phyloP scores from a whole-genome alignment of 2,329 filamentous ascomycete species.

The Anisogramma anomala region DNA sequence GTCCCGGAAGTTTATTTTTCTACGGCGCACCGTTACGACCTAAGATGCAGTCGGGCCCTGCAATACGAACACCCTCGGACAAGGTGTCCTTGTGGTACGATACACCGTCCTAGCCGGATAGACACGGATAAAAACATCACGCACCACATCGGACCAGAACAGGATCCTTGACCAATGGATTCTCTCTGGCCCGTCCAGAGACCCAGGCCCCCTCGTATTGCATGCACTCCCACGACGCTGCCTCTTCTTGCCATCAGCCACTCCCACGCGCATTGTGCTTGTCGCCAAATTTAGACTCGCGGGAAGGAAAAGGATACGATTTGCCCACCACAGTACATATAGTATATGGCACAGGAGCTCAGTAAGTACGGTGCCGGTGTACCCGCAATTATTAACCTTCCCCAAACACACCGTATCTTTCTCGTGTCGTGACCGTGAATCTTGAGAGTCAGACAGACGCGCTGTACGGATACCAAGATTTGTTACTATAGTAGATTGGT shows the following conservation, averaged over 20 bases:
- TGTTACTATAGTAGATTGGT: too few species aligned
- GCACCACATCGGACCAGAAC: background rate
- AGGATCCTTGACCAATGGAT: background rate
- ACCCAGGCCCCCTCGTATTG: conserved; percentile 12
- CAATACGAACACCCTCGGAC: conserved; percentile 10
- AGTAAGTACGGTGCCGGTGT: too few species aligned
- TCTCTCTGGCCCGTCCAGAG: background rate
- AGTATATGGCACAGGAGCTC: too few species aligned
- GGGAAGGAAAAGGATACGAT: too few species aligned
- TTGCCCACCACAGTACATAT: too few species aligned
- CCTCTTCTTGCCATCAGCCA: conserved; percentile 9
- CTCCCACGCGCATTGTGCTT: background rate
- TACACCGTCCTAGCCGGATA: too few species aligned
- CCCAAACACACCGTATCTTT: too few species aligned
- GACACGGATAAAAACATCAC: too few species aligned
- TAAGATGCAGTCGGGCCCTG: conserved; percentile 9
- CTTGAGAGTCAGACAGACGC: too few species aligned
- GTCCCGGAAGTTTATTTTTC: conserved; percentile 7
- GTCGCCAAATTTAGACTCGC: background rate
- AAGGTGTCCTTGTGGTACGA: conserved; percentile 8
- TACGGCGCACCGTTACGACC: conserved; percentile 14
- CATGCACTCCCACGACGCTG: conserved; percentile 4
- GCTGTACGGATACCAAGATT: too few species aligned
- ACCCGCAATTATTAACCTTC: too few species aligned
- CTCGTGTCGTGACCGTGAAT: too few species aligned